These are phyloP conservation scores for Rhizopus sp. DNA, from an alignment of 371 early-diverging fungal species.

Conservation along the genomic window DNA sequence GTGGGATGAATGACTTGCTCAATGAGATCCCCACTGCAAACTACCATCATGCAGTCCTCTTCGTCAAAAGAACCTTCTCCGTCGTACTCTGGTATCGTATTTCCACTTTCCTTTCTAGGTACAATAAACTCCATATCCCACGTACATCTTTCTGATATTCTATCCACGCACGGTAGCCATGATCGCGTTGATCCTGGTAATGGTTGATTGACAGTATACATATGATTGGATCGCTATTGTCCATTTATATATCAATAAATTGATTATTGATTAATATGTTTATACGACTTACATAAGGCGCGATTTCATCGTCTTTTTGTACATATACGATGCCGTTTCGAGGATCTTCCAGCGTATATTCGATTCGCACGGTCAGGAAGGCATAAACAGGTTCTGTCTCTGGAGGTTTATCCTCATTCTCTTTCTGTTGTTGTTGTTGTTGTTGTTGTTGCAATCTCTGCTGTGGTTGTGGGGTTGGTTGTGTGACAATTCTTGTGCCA, in stretches of 20 bases:
- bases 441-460: neutral
- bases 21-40: conserved; percentile 76
- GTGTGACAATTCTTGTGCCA: neutral
- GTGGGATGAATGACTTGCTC: conserved; percentile 70
- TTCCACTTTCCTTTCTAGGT: conserved; percentile 46
- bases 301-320: conserved; percentile 60
- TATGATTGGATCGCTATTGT: conserved; percentile 60
- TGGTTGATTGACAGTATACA: conserved; percentile 80
- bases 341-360: conserved; percentile 55
- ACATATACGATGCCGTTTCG: conserved; percentile 57
- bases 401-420: conserved; percentile 7
- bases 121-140: conserved; percentile 90
- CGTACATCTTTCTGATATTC: conserved; percentile 71
- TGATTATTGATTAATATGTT: neutral
- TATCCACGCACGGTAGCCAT: conserved; percentile 92
- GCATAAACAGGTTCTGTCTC: conserved; percentile 28
- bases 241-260: neutral
- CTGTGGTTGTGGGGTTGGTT: conserved; percentile 5
- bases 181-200: conserved; percentile 75
- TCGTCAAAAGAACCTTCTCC: conserved; percentile 50
- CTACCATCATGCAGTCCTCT: conserved; percentile 65
- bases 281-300: conserved; percentile 51
- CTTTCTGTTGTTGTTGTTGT: conserved; percentile 7
- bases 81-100: conserved; percentile 35
- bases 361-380: conserved; percentile 52